phyloP scores from a whole-genome alignment of 2,329 filamentous ascomycete species.

The Aspergillus tubingensis region DNA sequence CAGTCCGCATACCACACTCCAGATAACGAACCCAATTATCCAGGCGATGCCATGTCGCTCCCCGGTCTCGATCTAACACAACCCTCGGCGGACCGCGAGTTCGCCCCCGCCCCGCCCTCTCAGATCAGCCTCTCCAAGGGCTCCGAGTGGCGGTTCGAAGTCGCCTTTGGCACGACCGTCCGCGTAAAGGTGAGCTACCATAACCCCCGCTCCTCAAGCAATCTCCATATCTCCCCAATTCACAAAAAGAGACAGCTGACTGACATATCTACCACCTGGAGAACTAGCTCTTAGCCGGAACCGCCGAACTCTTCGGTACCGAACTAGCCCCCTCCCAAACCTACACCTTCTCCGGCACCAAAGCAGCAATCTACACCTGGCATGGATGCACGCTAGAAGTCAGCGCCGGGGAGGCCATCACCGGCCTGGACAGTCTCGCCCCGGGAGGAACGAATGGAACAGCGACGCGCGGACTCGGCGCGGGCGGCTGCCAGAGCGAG shows the following conservation, averaged over 20 bases:
- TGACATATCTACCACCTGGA: conserved; percentile 8
- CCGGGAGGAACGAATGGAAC: conserved; percentile 24
- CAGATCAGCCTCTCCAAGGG: conserved; percentile 61
- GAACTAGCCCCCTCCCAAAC: conserved; percentile 79
- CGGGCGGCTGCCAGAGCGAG: conserved; percentile 67
- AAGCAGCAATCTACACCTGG: conserved; percentile 90
- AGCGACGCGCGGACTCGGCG: conserved; percentile 34
- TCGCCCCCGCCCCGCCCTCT: conserved; percentile 41
- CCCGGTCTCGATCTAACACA: conserved; percentile 71
- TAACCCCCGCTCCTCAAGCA: neutral
- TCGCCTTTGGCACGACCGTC: conserved; percentile 57
- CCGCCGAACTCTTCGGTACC: conserved; percentile 90
- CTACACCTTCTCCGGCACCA: conserved; percentile 79
- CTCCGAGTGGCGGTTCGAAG: conserved; percentile 79
- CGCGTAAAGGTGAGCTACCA: conserved; percentile 52
- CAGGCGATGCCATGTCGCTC: conserved; percentile 63
- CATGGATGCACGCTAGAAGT: conserved; percentile 86
- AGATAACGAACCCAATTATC: too few relatives aligned
- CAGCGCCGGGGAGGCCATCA: conserved; percentile 58
- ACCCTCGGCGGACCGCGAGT: conserved; percentile 53
- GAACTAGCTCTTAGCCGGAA: conserved; percentile 69
- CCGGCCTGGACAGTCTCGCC: conserved; percentile 31
- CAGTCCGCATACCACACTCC: neutral
- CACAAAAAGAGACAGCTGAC: neutral
- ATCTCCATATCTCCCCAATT: too few relatives aligned